phyloP scores from a whole-genome alignment of 306 rosid species.

The Hylodesmum podocarpum region DNA sequence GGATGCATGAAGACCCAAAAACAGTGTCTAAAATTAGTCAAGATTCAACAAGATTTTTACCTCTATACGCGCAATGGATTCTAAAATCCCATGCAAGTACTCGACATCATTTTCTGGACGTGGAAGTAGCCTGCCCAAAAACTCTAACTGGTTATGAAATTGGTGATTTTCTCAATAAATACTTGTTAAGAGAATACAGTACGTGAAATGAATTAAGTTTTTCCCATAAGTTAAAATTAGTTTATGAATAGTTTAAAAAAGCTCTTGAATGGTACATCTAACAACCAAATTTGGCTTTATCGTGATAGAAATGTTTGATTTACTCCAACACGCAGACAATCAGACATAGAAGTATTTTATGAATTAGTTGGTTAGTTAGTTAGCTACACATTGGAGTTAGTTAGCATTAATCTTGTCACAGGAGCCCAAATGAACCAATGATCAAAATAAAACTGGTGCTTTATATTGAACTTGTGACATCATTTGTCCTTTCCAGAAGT shows the following conservation, averaged over 20 bases:
- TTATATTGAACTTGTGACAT: neutral
- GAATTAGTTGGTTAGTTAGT: no score
- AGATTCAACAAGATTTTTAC: conserved; percentile 34
- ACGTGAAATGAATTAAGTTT: no score
- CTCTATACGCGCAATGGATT: conserved; percentile 95
- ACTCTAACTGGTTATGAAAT: neutral
- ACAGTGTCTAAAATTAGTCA: neutral
- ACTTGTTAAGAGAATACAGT: no score
- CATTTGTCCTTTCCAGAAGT: conserved; percentile 1
- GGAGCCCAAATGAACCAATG: neutral
- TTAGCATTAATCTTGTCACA: no score
- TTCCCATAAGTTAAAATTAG: no score
- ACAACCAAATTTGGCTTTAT: conserved; percentile 23
- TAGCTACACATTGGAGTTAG: no score
- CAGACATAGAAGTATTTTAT: no score
- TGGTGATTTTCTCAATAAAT: no score
- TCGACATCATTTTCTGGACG: conserved; percentile 77
- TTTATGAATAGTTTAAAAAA: no score
- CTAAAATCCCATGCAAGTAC: conserved; percentile 82
- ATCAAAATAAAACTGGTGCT: neutral
- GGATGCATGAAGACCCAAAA: neutral
- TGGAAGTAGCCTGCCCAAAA: conserved; percentile 66
- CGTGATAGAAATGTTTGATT: no score
- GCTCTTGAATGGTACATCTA: neutral
- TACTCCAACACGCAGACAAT: no score